A percentile compares a stretch with the other conserved stretches of the same genome.
Conservation (phyloP, 2,329 filamentous ascomycete species). For the Fusarium albosuccineum region DNA sequence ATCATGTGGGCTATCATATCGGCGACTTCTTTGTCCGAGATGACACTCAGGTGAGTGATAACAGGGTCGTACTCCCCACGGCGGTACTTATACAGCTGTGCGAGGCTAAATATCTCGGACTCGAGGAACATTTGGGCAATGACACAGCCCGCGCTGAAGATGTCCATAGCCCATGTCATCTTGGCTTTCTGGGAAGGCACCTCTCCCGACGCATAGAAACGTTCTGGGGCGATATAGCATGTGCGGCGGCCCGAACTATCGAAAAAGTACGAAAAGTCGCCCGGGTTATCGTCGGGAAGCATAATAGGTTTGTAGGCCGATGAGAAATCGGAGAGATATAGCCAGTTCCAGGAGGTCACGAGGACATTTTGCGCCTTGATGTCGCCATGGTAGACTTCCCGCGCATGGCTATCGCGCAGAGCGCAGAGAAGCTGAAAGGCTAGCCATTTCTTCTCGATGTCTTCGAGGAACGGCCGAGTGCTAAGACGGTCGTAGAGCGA, state of each 20-base stretch:
- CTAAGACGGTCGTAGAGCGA: conserved; percentile 97
- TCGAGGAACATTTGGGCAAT: conserved; percentile 97
- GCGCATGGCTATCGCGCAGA: conserved; percentile 88
- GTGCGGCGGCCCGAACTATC: conserved; percentile 92
- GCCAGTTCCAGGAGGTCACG: conserved; percentile 99
- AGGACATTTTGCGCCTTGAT: conserved; percentile 98
- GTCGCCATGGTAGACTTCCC: conserved; percentile 94
- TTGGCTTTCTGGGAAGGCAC: conserved; percentile 71
- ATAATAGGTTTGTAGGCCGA: conserved; percentile 95
- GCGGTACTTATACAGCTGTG: conserved; percentile 94
- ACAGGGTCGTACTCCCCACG: conserved; percentile 92
- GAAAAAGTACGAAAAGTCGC: conserved; percentile 98
- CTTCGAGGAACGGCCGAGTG: conserved; percentile 94
- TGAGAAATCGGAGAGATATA: conserved; percentile 97
- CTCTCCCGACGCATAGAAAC: conserved; percentile 82
- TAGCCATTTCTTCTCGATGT: conserved; percentile 99
- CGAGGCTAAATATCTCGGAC: conserved; percentile 96
- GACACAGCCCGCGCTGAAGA: conserved; percentile 96
- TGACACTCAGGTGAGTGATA: conserved; percentile 83
- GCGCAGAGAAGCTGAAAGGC: conserved; percentile 95
- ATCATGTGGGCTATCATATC: conserved; percentile 97
- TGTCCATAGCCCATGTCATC: conserved; percentile 94
- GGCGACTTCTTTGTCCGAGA: conserved; percentile 87
- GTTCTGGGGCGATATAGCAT: conserved; percentile 94
- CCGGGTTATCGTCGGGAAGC: conserved; percentile 95